Conservation (phyloP, 2,329 filamentous ascomycete species). For the Sclerotiophoma versabilis region DNA sequence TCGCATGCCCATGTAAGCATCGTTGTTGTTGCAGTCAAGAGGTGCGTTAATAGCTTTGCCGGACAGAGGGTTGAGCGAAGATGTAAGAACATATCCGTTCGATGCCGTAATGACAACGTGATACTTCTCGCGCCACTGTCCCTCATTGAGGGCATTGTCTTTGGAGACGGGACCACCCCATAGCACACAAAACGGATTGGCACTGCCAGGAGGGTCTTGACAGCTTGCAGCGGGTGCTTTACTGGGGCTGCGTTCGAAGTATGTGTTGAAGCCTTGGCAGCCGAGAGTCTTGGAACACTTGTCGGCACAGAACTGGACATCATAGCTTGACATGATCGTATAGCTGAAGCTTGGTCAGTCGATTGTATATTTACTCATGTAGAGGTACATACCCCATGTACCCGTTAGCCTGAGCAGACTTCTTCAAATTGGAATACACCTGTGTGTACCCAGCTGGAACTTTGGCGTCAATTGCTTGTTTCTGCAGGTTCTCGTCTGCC, state of each 20-base stretch:
- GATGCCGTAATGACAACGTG: conserved; percentile 4
- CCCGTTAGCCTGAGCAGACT: neutral
- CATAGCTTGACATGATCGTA: neutral
- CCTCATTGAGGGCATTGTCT: neutral
- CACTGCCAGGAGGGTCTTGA: neutral
- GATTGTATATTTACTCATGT: no score
- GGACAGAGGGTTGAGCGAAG: neutral
- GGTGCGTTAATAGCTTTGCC: conserved; percentile 7
- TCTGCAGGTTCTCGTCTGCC: neutral
- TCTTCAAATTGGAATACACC: neutral
- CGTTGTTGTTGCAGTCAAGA: conserved; percentile 3
- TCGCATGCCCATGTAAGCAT: conserved; percentile 6
- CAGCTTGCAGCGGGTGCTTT: neutral
- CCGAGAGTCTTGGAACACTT: neutral
- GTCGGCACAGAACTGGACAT: conserved; percentile 2
- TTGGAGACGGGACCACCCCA: neutral
- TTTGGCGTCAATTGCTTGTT: neutral
- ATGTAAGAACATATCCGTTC: conserved; percentile 1
- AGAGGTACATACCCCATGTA: conserved; percentile 1
- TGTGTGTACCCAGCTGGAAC: neutral
- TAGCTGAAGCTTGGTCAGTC: neutral
- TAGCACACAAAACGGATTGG: neutral
- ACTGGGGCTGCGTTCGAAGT: conserved; percentile 5
- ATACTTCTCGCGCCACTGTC: conserved; percentile 4
- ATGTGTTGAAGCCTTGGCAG: conserved; percentile 6